Conservation (phyloP, 208 protist species). For the Leishmania tropica region DNA sequence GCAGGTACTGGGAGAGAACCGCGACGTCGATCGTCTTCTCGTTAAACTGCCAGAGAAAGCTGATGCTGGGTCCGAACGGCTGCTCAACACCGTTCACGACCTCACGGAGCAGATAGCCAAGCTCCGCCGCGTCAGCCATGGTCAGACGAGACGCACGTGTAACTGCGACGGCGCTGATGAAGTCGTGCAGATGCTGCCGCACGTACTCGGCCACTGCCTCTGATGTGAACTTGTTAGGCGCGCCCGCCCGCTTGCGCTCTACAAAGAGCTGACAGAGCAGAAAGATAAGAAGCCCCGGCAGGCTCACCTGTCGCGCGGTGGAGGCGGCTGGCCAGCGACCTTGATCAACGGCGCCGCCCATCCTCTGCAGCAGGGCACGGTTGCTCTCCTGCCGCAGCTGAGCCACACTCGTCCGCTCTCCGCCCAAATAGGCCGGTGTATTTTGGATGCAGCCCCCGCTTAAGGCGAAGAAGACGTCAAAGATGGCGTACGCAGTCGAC, state of each 20-base stretch:
- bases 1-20: conserved; percentile 89
- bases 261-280: conserved; percentile 84
- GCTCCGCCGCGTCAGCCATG: conserved; percentile 72
- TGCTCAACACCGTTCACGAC: conserved; percentile 87
- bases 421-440: conserved; percentile 48
- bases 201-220: conserved; percentile 68
- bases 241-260: conserved; percentile 54
- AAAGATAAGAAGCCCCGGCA: conserved; percentile 85
- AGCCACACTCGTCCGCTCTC: conserved; percentile 50
- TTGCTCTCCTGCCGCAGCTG: conserved; percentile 86
- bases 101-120: conserved; percentile 84
- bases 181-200: conserved; percentile 85
- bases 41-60: conserved; percentile 79
- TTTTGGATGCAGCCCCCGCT: conserved; percentile 82
- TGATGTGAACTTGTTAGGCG: conserved; percentile 42
- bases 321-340: conserved; percentile 66
- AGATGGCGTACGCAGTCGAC: conserved; percentile 72
- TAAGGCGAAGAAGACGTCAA: conserved; percentile 88
- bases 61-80: conserved; percentile 82
- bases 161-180: conserved; percentile 75
- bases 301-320: conserved; percentile 70
- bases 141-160: conserved; percentile 75
- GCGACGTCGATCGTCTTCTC: conserved; percentile 87
- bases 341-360: conserved; percentile 85
- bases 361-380: conserved; percentile 76